These are phyloP conservation scores for Pterocarpus macrocarpus DNA, from an alignment of 306 rosid genomes.

Conservation along the genomic window DNA sequence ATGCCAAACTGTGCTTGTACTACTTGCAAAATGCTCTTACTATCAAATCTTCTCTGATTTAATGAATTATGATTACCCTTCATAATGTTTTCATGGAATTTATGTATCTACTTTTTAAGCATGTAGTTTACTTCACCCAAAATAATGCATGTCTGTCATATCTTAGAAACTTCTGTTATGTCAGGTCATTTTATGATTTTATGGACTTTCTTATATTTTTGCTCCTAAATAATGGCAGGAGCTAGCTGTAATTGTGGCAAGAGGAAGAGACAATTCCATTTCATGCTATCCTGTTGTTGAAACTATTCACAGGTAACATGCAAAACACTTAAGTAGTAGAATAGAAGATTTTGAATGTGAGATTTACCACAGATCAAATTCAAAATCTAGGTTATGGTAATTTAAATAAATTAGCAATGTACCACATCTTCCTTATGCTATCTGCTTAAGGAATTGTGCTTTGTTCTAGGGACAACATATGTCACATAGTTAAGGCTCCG, in stretches of 20 bases:
- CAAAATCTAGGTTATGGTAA: conserved; percentile 14
- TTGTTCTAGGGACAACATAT: conserved; percentile 81
- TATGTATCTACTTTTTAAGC: neutral
- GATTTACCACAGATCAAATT: conserved; percentile 16
- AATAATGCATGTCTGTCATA: neutral
- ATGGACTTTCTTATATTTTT: conserved; percentile 26
- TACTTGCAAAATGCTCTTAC: conserved; percentile 16
- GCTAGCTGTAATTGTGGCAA: conserved; percentile 84
- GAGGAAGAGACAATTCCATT: conserved; percentile 86
- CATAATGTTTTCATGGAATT: conserved; percentile 24
- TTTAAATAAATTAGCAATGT: conserved; percentile 19
- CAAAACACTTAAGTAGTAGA: neutral
- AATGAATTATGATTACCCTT: conserved; percentile 28
- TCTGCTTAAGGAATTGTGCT: conserved; percentile 40
- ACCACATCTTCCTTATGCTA: conserved; percentile 34
- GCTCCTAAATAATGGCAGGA: conserved; percentile 65
- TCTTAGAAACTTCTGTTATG: neutral
- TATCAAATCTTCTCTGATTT: neutral
- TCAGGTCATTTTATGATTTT: conserved; percentile 20
- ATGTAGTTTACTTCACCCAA: neutral
- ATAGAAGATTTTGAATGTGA: conserved; percentile 20
- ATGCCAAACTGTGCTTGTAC: conserved; percentile 7
- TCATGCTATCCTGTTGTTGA: conserved; percentile 89
- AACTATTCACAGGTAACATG: conserved; percentile 91
- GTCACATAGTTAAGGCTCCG: conserved; percentile 89